Conservation (phyloP, 192 early-diverging fungal genomes). For the Dissophora globulifera region DNA sequence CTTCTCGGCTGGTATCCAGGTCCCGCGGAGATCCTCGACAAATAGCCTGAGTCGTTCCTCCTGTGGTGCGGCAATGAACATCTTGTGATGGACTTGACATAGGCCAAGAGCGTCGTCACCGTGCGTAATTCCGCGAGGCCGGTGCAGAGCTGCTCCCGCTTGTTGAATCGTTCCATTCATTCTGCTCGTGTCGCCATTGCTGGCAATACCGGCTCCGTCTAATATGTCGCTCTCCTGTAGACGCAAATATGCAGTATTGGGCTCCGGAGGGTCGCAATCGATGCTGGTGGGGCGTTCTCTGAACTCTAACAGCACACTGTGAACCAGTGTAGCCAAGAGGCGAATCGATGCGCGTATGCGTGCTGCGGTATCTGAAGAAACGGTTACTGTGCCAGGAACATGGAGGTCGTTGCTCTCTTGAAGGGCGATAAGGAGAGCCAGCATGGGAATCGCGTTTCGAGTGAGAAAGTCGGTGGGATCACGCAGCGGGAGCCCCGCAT, state of each 20-base stretch:
- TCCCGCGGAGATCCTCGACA: slow-evolving; percentile 7
- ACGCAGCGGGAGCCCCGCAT: slow-evolving; percentile 1
- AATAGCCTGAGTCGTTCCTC: slow-evolving; percentile 9
- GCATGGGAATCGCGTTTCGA: slow-evolving; percentile 15
- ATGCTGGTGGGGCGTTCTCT: not conserved
- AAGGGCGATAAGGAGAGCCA: slow-evolving; percentile 16
- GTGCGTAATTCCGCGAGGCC: not conserved
- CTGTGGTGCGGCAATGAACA: not conserved
- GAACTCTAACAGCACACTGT: slow-evolving; percentile 1
- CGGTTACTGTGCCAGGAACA: not conserved
- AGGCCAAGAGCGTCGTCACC: slow-evolving; percentile 9
- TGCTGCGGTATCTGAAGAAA: not conserved
- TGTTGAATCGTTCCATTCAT: not conserved
- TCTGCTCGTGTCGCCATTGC: not conserved
- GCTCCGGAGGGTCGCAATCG: not conserved
- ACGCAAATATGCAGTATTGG: not conserved
- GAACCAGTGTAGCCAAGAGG: slow-evolving; percentile 5
- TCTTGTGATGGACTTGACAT: slow-evolving; percentile 24
- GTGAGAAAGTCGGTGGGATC: slow-evolving; percentile 8
- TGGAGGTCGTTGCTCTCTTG: slow-evolving; percentile 1
- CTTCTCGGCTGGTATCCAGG: slow-evolving; percentile 24
- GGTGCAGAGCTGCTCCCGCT: not conserved
- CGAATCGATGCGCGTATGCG: slow-evolving; percentile 12
- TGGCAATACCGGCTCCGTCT: not conserved
- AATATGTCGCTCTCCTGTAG: slow-evolving; percentile 11